Evolutionary conservation across 2,329 filamentous ascomycete species (phyloP), one percentile per base, ranked within the genome.

Genomic region (Aspergillus sclerotialis): DNA sequence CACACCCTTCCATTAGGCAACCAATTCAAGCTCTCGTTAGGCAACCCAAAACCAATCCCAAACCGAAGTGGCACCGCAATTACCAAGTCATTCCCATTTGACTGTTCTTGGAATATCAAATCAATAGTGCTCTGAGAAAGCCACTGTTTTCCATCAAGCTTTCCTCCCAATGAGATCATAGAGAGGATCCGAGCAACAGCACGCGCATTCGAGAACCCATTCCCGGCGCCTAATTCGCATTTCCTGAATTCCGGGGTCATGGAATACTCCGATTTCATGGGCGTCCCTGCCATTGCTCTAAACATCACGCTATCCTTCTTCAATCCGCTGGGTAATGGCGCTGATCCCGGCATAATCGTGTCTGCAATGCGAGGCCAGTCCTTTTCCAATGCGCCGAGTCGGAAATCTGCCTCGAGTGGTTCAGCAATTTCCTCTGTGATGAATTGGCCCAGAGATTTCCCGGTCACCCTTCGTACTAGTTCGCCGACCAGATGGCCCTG

Each of bases 171-270:
- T 3, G 64, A 46, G 12, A 69, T 48, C 4, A 58, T 36, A 4
- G 64, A 65, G 6, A 69, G 49, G 13, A 74, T 65, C 1, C 54
- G 54, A 5, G 57, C 62, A 15, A 74, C 31, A 0, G 55, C 57
- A 4, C 61, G 54, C 8, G 69, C 66, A 40, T 73, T 75, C 1
- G 49, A 44, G 33, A 70, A 63, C 1, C 70, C 71, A 38, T 69
- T 70, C 1, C 50, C 43, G 0, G 62, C 61, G 0, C 67, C 67
- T 4, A 70, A 44, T 31, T 68, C 66, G 2, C 60, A 53, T 0
- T 43, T 42, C 14, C 65, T 56, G 53, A 68, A 71, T 0, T 19
- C 46, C 0, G 55, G 45, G 0, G 52, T 57, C 13, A 43, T 48
- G 1, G 52, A 39, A 4, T 44, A 24, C 1, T 44, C 39, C 0